These are phyloP conservation scores for Avicennia marina DNA, from an alignment of 257 asterid genomes.

Conservation along the genomic window DNA sequence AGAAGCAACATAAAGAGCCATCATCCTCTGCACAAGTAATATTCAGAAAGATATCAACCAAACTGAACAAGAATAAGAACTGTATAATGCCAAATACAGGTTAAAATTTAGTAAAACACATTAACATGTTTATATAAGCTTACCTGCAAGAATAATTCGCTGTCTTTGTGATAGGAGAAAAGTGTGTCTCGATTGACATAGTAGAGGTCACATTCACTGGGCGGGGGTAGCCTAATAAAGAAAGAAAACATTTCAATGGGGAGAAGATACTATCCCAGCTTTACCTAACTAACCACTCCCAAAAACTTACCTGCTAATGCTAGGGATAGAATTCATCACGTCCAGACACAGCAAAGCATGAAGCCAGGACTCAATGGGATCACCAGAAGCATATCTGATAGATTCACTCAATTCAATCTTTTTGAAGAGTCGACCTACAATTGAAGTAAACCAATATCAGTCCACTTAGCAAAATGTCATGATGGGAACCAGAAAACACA, in stretches of 20 bases:
- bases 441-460: conserved; percentile 13
- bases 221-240: conserved; percentile 59
- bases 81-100: too few species aligned
- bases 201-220: conserved; percentile 82
- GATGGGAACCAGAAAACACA: too few species aligned
- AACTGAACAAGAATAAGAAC: not conserved
- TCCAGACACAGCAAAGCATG: conserved; percentile 81
- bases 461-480: not conserved
- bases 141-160: conserved; percentile 91
- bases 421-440: conserved; percentile 78
- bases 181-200: conserved; percentile 93
- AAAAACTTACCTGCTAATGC: conserved; percentile 58
- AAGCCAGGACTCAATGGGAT: conserved; percentile 91
- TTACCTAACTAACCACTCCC: not conserved
- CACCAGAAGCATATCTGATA: conserved; percentile 96
- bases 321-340: conserved; percentile 62
- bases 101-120: not conserved
- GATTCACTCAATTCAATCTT: conserved; percentile 88
- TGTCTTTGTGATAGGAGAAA: conserved; percentile 83
- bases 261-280: conserved; percentile 4
- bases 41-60: conserved; percentile 7
- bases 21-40: conserved; percentile 70
- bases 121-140: not conserved
- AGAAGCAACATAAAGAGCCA: conserved; percentile 96
- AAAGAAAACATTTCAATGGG: conserved; percentile 17